A percentile compares a stretch with the other conserved stretches of the same genome.
These are phyloP conservation scores for Tulasnella sp. DNA, from an alignment of 768 basidiomycete genomes.

Conservation along the genomic window DNA sequence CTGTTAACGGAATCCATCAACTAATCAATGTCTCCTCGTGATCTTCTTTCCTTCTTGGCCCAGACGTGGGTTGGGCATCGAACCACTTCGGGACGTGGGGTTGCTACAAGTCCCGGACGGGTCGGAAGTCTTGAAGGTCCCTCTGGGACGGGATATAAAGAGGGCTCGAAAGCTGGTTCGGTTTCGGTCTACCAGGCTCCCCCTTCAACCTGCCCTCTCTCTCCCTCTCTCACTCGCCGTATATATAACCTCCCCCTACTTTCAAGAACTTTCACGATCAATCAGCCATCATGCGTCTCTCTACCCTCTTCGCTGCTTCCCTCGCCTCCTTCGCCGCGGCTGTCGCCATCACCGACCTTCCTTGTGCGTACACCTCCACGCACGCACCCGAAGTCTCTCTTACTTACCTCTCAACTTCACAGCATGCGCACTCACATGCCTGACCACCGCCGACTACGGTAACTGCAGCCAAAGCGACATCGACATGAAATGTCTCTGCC, in stretches of 20 bases:
- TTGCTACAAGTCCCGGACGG: too few species aligned
- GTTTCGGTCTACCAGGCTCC: not conserved
- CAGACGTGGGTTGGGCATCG: not conserved
- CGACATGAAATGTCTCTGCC: slow-evolving; percentile 51
- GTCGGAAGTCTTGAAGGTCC: too few species aligned
- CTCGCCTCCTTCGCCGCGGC: slow-evolving; percentile 28
- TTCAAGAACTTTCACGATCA: not conserved
- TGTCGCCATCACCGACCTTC: slow-evolving; percentile 25
- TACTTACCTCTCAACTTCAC: not conserved
- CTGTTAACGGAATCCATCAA: not conserved
- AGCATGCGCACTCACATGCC: slow-evolving; percentile 12
- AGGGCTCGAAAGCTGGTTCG: not conserved
- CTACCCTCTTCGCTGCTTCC: slow-evolving; percentile 29
- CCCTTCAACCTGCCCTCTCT: not conserved
- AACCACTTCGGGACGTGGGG: too few species aligned
- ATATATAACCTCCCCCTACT: not conserved
- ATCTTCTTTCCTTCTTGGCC: not conserved
- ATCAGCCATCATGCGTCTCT: slow-evolving; percentile 42
- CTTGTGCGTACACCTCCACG: not conserved
- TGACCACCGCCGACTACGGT: slow-evolving; percentile 20
- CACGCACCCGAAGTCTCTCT: not conserved
- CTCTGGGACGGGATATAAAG: not conserved
- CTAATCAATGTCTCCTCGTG: too few species aligned
- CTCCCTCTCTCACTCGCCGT: not conserved
- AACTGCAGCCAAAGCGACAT: slow-evolving; percentile 29